Base-by-base conservation (phyloP, 2,329 filamentous ascomycete species). In the Alternaria sp. region DNA sequence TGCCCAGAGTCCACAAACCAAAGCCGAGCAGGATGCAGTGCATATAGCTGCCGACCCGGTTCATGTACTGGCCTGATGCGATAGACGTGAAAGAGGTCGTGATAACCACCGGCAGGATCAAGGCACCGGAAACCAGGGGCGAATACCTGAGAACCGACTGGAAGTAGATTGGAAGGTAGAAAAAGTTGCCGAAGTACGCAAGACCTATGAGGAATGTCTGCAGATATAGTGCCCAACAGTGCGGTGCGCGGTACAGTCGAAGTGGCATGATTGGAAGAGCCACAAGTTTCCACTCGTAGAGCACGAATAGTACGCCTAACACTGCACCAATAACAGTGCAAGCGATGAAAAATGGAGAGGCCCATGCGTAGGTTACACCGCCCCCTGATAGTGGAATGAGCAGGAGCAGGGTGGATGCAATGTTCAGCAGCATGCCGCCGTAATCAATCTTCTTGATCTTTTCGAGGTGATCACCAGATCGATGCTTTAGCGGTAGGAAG, bases 321-420 rank as follows among this genome's bases (percentile, higher is more conserved):
- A 83, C 67, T 0, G 74, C 74, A 11, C 85, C 85, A 16, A 87
- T 78, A 0, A 76, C 75, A 9, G 89, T 78, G 83, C 88, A 87
- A 36, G 81, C 81, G 24, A 89, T 86, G 3, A 88, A 83, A 80
- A 88, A 82, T 0, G 86, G 79, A 7, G 84, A 86, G 28, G 79
- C 70, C 85, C 85, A 87, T 7, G 80, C 72, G 64, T 87, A 88
- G 53, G 86, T 86, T 0, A 84, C 81, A 4, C 84, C 86, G 54
- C 85, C 86, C 7, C 87, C 87, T 1, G 87, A 89, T 16, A 90
- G 83, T 0, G 88, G 88, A 46, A 91, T 87, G 20, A 90, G 79
- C 3, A 90, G 67, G 16, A 89, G 81, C 7, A 90, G 83, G n/a
- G 88, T 84, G 0, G 83, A 86, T 9, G 83, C 76, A 0, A 86